Base-by-base conservation (phyloP, 805 yeast species). In the Kregervanrija pseudodelftensis region DNA sequence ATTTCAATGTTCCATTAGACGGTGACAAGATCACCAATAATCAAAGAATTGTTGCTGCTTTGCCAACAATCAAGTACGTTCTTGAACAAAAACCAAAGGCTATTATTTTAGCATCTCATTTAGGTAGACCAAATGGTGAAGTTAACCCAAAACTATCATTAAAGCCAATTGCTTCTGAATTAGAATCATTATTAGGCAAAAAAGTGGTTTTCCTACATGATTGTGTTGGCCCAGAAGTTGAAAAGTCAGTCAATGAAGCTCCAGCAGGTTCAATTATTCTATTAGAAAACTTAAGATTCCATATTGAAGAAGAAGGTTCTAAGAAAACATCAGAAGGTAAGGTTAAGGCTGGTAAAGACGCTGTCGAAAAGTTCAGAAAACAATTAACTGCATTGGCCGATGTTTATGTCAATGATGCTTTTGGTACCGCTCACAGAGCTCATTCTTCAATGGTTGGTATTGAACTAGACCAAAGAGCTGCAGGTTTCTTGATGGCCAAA, bases 391-490 rank as follows among this genome's bases (percentile, higher is more conserved):
- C 89, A 46, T 77, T 93, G 63, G 98, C 97, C 57, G 99, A 93
- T 63, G 95, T 93, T 54, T 93, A 93, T 77, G 80, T 93, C 68
- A 84, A 93, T 74, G 99, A 93, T 69, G 98, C 97, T 48, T 93
- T 93, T 64, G 99, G 99, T 69, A 93, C 99, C 53, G 97, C 98
- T 47, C 99, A 93, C 85, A 88, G 99, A 79, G 99, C 99, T 53
- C 99, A 93, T 78, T 89, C 97, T 45, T 93, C 99, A 40, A 91
- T 93, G 90, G 99, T 93, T 62, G 99, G 99, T 65, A 77, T 93
- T 60, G 90, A 91, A 59, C 79, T 88, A 61, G 90, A 95, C 53
- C 90, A 88, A 74, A 85, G 93, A 74, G 99, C 98, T 61, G 85
- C 97, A 55, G 99, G 99, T 70, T 95, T 91, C 95, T 76, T 93